Conservation (phyloP, 805 yeast genomes). For the Cyberlindnera suaveolens region DNA sequence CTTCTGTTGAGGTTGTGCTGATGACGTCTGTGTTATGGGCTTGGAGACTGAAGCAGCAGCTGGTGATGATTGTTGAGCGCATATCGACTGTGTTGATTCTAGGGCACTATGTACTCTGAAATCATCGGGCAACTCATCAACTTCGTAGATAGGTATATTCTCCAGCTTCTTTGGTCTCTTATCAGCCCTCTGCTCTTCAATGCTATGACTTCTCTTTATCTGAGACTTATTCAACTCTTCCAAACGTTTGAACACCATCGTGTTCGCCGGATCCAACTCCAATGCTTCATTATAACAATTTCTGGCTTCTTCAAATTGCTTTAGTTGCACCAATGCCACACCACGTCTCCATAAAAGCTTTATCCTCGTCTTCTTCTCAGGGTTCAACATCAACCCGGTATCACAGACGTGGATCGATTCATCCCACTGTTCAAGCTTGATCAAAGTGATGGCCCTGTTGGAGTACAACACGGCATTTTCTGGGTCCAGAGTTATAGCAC, state of each 20-base stretch:
- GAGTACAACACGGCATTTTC: constrained; percentile 51
- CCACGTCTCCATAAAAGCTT: constrained; percentile 52
- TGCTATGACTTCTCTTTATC: constrained; percentile 42
- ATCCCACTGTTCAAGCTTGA: constrained; percentile 43
- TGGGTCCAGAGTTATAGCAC: constrained; percentile 47
- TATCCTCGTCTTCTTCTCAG: constrained; percentile 28
- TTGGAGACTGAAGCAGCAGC: not conserved
- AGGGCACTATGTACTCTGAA: constrained; percentile 12
- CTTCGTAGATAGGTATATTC: constrained; percentile 34
- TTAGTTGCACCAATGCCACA: constrained; percentile 30
- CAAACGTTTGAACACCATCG: constrained; percentile 26
- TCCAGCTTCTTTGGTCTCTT: constrained; percentile 23
- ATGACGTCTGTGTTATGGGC: not conserved
- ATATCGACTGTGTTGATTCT: not conserved
- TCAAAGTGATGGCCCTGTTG: constrained; percentile 63
- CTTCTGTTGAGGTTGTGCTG: not conserved
- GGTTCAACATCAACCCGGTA: constrained; percentile 34
- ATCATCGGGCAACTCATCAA: constrained; percentile 37
- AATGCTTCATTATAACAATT: constrained; percentile 32
- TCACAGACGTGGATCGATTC: constrained; percentile 46
- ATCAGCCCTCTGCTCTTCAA: constrained; percentile 33
- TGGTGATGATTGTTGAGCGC: not conserved
- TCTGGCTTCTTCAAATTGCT: constrained; percentile 23
- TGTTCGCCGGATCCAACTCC: constrained; percentile 35
- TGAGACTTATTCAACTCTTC: constrained; percentile 27